Base-by-base conservation (phyloP, 2,329 filamentous ascomycete genomes). In the Nigrospora sphaerica region DNA sequence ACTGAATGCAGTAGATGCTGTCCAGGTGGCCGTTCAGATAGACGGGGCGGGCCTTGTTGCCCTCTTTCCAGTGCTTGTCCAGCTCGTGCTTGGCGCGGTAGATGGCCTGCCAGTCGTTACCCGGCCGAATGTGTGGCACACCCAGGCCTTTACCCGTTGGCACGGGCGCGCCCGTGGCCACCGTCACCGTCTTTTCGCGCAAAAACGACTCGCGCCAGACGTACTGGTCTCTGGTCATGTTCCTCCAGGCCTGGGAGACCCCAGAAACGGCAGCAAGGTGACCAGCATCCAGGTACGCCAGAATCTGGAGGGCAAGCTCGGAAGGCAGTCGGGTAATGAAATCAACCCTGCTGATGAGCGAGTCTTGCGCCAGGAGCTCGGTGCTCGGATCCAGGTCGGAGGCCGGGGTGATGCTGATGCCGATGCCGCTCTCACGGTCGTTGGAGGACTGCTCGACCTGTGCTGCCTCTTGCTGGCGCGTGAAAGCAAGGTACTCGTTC, bases 1-100 rank as follows among this genome's bases (percentile, higher is more conserved):
- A 98, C 62, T 98, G 93, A 47, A 95, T 80, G 66, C 93, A 98
- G 69, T 98, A 98, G 47, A 98, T 95, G 54, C 90, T 96, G 64
- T 98, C 93, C 23, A 84, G 83, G 63, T 98, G 93, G 2, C 93
- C 93, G 57, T 93, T 89, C 18, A 98, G 77, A 64, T 96, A 97
- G 46, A 95, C 82, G 1, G 89, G 85, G 39, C 81, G 84, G 10
- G 90, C 88, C 36, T 56, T 49, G 54, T 84, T 83, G 46, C 87
- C 86, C 43, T 83, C 72, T 57, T 80, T 83, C 93, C 93, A 98
- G 52, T 87, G 81, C 53, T 75, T 72, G 55, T 89, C 85, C 50
- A 98, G 76, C 51, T 86, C 78, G 49, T 83, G 78, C 55, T 88
- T 85, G 39, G 87, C 85, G 55, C 81, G 75, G 64, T 91, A 95